Percentiles rank a stretch among this genome's conserved stretches.
phyloP scores from a whole-genome alignment of 495 filamentous ascomycete genomes.

The Bombardia bombarda region DNA sequence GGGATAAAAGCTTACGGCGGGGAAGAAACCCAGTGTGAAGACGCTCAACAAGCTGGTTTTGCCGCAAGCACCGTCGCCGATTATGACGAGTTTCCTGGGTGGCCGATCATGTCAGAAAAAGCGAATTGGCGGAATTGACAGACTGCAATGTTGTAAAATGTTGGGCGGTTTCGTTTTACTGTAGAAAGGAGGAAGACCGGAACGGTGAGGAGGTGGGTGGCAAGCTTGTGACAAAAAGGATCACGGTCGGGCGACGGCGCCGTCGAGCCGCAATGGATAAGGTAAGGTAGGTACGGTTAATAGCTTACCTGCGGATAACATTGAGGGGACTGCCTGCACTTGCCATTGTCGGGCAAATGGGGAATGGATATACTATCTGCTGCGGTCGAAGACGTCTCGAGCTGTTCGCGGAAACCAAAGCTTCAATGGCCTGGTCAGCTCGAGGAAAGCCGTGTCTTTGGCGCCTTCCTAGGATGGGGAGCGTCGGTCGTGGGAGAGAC shows the following conservation, averaged over 20 bases:
- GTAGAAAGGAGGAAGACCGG: not conserved
- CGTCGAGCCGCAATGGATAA: too few species aligned
- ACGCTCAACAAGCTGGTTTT: conserved; percentile 97
- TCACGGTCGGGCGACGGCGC: not conserved
- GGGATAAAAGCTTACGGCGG: conserved; percentile 61
- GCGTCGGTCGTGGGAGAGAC: not conserved
- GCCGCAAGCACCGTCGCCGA: conserved; percentile 96
- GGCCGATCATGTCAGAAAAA: conserved; percentile 4
- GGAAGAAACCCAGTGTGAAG: conserved; percentile 97
- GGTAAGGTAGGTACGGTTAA: not conserved
- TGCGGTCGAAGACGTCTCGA: too few species aligned
- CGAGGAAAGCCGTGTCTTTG: not conserved
- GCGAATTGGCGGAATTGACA: not conserved
- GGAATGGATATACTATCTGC: not conserved
- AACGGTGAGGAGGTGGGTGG: not conserved
- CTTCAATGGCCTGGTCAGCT: not conserved
- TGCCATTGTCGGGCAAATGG: conserved; percentile 17
- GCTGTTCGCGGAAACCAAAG: conserved; percentile 3
- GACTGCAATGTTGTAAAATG: not conserved
- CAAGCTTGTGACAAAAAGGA: too few species aligned
- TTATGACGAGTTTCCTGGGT: conserved; percentile 92
- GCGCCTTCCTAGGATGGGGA: not conserved
- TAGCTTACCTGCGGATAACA: conserved; percentile 27
- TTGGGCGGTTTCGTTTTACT: not conserved
- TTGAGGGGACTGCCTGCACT: conserved; percentile 18